Base-by-base conservation (phyloP, 331 rosid genomes). In the Stylosanthes scabra region DNA sequence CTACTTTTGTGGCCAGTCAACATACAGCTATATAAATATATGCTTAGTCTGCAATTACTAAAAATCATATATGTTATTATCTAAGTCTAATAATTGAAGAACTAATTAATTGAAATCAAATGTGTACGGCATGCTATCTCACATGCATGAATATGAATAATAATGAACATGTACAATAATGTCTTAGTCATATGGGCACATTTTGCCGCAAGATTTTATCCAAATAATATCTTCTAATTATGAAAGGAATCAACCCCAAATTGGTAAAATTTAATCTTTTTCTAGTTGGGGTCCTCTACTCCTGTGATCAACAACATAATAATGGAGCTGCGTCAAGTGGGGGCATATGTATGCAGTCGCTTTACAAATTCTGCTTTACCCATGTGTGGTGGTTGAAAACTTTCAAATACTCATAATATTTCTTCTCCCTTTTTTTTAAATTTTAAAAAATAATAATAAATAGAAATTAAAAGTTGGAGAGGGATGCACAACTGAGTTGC, bases 371-470 rank as follows among this genome's bases (percentile, higher is more conserved):
- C 47, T 57, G 46, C 71, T 81, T 42, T 79, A 74, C 55, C 54
- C 85, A 72, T 72, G 83, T 68, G 75, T 50, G 74, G 82, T 80
- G 66, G 72, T 84, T 86, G 69, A 66, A 50, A 46, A n/a, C 61
- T 63, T 70, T 47, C 46, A 44, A 41, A 39, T 34, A 27, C 4
- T 12, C 20, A 31, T 40, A 16, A 57, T 56, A 11, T 11, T 10
- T 11, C 6, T 49, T 12, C 6, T 9, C 57, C 70, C n/a, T n/a
- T 69, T 54, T 49, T 28, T 25, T 1, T 57, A 8, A 3, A 41
- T 41, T 3, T 6, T 41, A 7, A 41, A 41, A 31, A 31, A 31
- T 3, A 41, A 41, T 3, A 31, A 31, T 3, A 31, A 31, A 31
- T 3, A 31, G 37, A 31, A 31, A 31, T 31, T 31, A 31, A 4